Evolutionary conservation across 805 yeast species (phyloP).

Genomic region (Alloascoidea hylecoeti): DNA sequence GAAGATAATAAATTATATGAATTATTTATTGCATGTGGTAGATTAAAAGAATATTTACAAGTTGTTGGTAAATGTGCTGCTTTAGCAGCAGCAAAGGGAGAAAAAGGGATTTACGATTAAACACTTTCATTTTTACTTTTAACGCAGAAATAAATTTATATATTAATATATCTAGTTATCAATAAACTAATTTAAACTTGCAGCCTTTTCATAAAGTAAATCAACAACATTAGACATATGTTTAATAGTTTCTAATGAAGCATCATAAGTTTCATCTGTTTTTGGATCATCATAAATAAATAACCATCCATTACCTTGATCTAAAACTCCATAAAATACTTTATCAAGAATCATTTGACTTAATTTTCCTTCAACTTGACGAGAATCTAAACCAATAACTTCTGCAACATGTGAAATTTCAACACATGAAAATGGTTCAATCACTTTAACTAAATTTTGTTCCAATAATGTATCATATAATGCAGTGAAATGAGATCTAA

Average conservation of each 20-base stretch:
- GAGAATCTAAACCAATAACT: constrained; percentile 74
- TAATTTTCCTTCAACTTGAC: constrained; percentile 86
- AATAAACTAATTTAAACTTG: constrained; percentile 45
- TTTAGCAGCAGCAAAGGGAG: constrained; percentile 25
- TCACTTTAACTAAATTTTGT: constrained; percentile 85
- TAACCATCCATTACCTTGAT: constrained; percentile 97
- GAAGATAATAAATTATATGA: constrained; percentile 46
- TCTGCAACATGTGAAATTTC: constrained; percentile 82
- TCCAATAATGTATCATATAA: constrained; percentile 87
- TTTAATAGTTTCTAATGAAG: constrained; percentile 75
- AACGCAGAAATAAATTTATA: not conserved
- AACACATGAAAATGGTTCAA: constrained; percentile 94
- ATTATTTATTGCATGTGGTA: constrained; percentile 44
- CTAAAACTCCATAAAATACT: constrained; percentile 90
- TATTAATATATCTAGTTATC: constrained; percentile 1
- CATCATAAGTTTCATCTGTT: constrained; percentile 78
- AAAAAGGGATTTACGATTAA: constrained; percentile 25
- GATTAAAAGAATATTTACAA: constrained; percentile 36
- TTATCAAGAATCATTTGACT: constrained; percentile 95
- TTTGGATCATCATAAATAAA: constrained; percentile 82
- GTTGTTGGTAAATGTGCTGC: constrained; percentile 46
- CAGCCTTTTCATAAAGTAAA: constrained; percentile 84
- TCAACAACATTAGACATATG: constrained; percentile 85
- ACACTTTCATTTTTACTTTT: constrained; percentile 2
- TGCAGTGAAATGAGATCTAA: constrained; percentile 84